Evolutionary conservation across 2,329 filamentous ascomycete species (phyloP).

Genomic region (Plectosphaerella sp.): DNA sequence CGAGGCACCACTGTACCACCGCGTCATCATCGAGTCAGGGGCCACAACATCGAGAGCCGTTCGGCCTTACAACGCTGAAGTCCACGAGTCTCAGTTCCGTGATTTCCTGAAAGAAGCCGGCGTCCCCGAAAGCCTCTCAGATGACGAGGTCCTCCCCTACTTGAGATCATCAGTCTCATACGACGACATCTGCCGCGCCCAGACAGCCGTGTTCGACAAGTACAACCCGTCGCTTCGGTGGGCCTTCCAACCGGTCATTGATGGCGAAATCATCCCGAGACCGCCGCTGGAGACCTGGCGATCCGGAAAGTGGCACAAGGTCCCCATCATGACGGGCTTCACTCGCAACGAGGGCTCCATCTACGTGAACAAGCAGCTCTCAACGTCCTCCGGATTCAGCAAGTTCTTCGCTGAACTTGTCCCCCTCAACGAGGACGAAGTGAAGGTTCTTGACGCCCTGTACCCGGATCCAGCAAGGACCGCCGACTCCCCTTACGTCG

Average conservation of each 20-base stretch:
- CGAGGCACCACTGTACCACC: slow-evolving; percentile 41
- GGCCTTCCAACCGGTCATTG: slow-evolving; percentile 68
- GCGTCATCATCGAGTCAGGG: slow-evolving; percentile 54
- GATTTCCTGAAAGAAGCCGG: slow-evolving; percentile 49
- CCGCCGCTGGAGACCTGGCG: slow-evolving; percentile 55
- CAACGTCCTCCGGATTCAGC: slow-evolving; percentile 38
- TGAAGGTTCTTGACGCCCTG: slow-evolving; percentile 48
- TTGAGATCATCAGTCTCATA: slow-evolving; percentile 41
- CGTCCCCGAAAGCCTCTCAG: slow-evolving; percentile 35
- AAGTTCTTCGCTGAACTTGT: slow-evolving; percentile 59
- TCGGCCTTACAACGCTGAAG: slow-evolving; percentile 46
- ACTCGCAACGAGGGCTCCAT: slow-evolving; percentile 64
- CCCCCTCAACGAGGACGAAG: slow-evolving; percentile 45
- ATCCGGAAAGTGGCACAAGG: slow-evolving; percentile 47
- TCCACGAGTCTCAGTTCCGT: slow-evolving; percentile 51
- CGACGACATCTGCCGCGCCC: slow-evolving; percentile 32
- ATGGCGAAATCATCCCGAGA: slow-evolving; percentile 51
- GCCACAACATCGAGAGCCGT: slow-evolving; percentile 51
- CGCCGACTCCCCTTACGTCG: slow-evolving; percentile 28
- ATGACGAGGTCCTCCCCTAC: slow-evolving; percentile 43
- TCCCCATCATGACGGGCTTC: slow-evolving; percentile 61
- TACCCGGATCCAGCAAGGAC: slow-evolving; percentile 46
- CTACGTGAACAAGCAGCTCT: slow-evolving; percentile 46
- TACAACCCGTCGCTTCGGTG: slow-evolving; percentile 44
- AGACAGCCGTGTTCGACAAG: slow-evolving; percentile 35